Conservation (phyloP, 257 asterid species). For the Coffea eugenioides region DNA sequence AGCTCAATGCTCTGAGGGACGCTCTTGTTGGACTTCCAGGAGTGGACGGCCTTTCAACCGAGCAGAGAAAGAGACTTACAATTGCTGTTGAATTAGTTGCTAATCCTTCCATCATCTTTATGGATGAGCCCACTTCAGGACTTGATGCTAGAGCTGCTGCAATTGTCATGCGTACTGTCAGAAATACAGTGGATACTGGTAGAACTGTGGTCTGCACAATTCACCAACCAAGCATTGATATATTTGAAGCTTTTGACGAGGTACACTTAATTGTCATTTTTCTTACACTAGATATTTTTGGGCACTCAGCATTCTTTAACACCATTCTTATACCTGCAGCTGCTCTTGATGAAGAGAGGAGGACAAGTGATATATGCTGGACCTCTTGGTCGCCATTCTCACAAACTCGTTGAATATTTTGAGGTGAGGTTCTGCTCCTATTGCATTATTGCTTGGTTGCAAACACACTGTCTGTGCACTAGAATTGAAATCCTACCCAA, state of each 20-base stretch:
- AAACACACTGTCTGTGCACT: neutral
- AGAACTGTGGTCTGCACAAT: constrained; percentile 86
- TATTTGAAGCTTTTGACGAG: constrained; percentile 91
- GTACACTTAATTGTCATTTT: constrained; percentile 20
- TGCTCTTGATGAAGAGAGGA: constrained; percentile 69
- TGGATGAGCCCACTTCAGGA: constrained; percentile 92
- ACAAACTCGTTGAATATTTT: constrained; percentile 61
- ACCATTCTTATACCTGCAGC: constrained; percentile 29
- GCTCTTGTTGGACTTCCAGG: constrained; percentile 90
- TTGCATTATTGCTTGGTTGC: neutral
- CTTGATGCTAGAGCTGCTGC: constrained; percentile 97
- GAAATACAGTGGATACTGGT: constrained; percentile 86
- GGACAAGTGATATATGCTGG: constrained; percentile 77
- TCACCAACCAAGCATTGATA: constrained; percentile 87
- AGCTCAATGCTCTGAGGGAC: constrained; percentile 60
- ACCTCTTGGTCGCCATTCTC: constrained; percentile 64
- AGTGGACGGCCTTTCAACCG: constrained; percentile 79
- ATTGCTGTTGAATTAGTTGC: constrained; percentile 86
- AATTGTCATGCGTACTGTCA: constrained; percentile 77
- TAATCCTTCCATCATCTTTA: constrained; percentile 80
- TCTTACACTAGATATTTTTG: neutral
- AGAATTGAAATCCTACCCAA: neutral
- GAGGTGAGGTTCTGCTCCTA: constrained; percentile 40
- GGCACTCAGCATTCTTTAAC: neutral
- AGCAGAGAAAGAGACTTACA: constrained; percentile 81